These are phyloP conservation scores for Colletotrichum chlorophyti DNA, from an alignment of 2,329 filamentous ascomycete genomes.

Conservation along the genomic window DNA sequence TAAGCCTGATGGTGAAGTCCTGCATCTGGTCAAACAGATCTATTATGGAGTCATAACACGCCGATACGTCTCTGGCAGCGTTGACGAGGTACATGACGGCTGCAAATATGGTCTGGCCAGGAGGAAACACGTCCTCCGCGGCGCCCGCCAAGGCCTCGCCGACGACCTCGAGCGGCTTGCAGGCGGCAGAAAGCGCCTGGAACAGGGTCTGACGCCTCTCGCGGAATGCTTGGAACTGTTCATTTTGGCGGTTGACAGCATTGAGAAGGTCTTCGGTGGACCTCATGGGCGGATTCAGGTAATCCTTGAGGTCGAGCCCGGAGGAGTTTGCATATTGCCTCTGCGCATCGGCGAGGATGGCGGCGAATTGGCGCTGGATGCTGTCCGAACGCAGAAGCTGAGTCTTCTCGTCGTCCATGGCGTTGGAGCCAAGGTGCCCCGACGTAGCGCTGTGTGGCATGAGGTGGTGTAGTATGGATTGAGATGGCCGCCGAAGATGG, in stretches of 20 bases:
- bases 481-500: no score
- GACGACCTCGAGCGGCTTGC: slow-evolving; percentile 47
- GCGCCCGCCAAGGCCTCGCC: slow-evolving; percentile 46
- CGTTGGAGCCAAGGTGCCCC: background rate
- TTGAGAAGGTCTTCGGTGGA: slow-evolving; percentile 40
- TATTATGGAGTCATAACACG: slow-evolving; percentile 51
- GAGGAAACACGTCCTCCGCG: slow-evolving; percentile 46
- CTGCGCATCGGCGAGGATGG: slow-evolving; percentile 42
- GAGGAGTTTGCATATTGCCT: slow-evolving; percentile 39
- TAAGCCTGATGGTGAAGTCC: slow-evolving; percentile 50
- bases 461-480: no score
- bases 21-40: slow-evolving; percentile 50
- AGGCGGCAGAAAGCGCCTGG: slow-evolving; percentile 37
- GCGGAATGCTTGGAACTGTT: slow-evolving; percentile 44
- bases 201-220: slow-evolving; percentile 43
- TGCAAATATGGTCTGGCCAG: slow-evolving; percentile 48
- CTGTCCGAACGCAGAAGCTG: slow-evolving; percentile 21
- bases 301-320: slow-evolving; percentile 38
- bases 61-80: slow-evolving; percentile 51
- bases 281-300: slow-evolving; percentile 40
- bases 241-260: slow-evolving; percentile 43
- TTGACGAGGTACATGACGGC: slow-evolving; percentile 50
- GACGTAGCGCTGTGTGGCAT: no score
- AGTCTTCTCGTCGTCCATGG: slow-evolving; percentile 15
- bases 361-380: slow-evolving; percentile 31